A percentile compares a stretch with the other conserved stretches of the same genome.
Evolutionary conservation across 116 monocot species (phyloP).

Genomic region (Papilionanthe hybrid): DNA sequence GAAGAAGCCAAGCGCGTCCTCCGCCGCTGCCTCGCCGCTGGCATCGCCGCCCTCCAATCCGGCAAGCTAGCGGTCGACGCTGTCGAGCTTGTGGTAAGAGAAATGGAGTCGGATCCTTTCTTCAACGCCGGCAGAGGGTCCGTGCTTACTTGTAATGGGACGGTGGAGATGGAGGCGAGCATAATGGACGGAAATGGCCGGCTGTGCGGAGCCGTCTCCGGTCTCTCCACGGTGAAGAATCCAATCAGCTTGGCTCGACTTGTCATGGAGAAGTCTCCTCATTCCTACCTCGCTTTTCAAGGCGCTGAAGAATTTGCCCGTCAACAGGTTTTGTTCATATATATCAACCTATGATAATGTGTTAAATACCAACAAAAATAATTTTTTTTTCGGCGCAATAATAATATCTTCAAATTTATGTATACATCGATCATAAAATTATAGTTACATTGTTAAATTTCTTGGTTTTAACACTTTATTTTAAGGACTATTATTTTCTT

Average conservation of each 20-base stretch:
- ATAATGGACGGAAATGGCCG: conserved; percentile 84
- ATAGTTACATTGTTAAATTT: too few relatives aligned
- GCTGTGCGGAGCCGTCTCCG: conserved; percentile 83
- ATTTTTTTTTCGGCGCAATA: too few relatives aligned
- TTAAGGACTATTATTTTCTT: too few relatives aligned
- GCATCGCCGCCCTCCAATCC: conserved; percentile 34
- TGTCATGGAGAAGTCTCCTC: conserved; percentile 92
- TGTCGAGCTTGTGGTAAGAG: conserved; percentile 75
- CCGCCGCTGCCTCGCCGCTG: conserved; percentile 62
- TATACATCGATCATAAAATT: too few relatives aligned
- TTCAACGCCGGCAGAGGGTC: conserved; percentile 95
- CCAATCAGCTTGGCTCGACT: conserved; percentile 79
- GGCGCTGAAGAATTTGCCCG: conserved; percentile 86
- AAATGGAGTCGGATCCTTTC: conserved; percentile 76
- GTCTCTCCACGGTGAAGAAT: conserved; percentile 81
- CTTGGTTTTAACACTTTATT: too few relatives aligned
- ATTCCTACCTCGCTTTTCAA: conserved; percentile 87
- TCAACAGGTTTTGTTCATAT: conserved; percentile 37
- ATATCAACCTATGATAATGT: too few relatives aligned
- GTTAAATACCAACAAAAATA: too few relatives aligned
- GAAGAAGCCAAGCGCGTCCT: conserved; percentile 71
- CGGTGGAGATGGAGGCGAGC: conserved; percentile 99
- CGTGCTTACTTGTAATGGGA: conserved; percentile 56
- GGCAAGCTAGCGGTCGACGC: conserved; percentile 52
- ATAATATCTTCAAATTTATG: too few relatives aligned